These are phyloP conservation scores for Leucocoprinus sp. DNA, from an alignment of 768 basidiomycete genomes.

Conservation along the genomic window DNA sequence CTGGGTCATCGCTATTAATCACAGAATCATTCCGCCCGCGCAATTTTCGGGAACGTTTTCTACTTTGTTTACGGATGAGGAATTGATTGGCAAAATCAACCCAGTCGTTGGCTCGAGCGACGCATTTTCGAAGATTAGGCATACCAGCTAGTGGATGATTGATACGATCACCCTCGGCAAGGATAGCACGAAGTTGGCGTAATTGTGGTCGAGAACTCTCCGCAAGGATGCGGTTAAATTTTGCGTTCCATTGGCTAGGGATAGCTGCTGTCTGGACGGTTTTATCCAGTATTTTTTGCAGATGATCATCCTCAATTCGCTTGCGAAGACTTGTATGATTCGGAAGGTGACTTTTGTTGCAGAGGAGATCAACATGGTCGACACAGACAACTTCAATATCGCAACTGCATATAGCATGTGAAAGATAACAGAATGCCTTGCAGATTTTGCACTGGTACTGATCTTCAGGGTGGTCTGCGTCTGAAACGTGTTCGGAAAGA, in stretches of 20 bases:
- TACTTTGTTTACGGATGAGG: constrained; percentile 69
- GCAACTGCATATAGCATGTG: constrained; percentile 82
- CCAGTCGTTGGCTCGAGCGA: constrained; percentile 79
- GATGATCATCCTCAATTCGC: constrained; percentile 73
- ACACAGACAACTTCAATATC: constrained; percentile 75
- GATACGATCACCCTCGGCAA: constrained; percentile 86
- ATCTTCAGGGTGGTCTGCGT: constrained; percentile 81
- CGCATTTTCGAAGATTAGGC: constrained; percentile 64
- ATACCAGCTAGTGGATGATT: constrained; percentile 68
- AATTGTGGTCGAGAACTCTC: constrained; percentile 69
- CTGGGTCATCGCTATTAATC: constrained; percentile 41
- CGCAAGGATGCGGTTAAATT: constrained; percentile 55
- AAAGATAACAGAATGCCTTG: constrained; percentile 93
- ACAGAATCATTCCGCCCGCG: constrained; percentile 43
- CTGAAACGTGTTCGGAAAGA: constrained; percentile 64
- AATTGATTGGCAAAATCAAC: constrained; percentile 77
- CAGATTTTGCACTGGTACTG: constrained; percentile 93
- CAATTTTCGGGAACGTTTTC: constrained; percentile 65
- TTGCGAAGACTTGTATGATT: constrained; percentile 59
- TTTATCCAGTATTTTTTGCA: constrained; percentile 56
- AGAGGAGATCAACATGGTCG: constrained; percentile 75
- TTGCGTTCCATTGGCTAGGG: constrained; percentile 68
- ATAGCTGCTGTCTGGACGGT: constrained; percentile 65
- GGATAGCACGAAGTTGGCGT: constrained; percentile 70
- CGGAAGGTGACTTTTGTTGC: constrained; percentile 35